Conservation (phyloP, 2,329 filamentous ascomycete genomes). For the Exophiala bonariae region DNA sequence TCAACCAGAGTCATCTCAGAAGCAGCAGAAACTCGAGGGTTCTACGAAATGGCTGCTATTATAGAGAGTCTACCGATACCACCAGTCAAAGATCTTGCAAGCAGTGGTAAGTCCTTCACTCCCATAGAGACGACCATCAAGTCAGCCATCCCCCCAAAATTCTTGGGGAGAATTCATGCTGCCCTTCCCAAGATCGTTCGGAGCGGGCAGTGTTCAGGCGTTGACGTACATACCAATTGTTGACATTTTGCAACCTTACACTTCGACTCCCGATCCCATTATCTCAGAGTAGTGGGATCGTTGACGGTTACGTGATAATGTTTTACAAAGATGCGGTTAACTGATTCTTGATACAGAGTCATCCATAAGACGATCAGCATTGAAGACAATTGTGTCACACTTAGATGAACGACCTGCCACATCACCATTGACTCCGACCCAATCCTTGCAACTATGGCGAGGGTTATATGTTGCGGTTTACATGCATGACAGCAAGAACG, state of each 20-base stretch:
- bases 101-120: constrained; percentile 29
- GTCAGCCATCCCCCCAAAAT: no score
- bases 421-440: constrained; percentile 18
- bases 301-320: no score
- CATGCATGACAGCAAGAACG: constrained; percentile 30
- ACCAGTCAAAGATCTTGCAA: constrained; percentile 28
- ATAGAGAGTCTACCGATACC: constrained; percentile 16
- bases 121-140: no score
- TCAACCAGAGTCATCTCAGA: no score
- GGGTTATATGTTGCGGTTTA: constrained; percentile 28
- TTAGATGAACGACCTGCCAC: constrained; percentile 16
- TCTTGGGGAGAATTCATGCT: no score
- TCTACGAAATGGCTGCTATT: constrained; percentile 14
- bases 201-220: no score
- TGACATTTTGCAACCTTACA: no score
- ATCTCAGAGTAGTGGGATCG: no score
- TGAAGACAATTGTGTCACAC: constrained; percentile 21
- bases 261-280: no score
- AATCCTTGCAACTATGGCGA: constrained; percentile 29
- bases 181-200: no score
- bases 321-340: background rate
- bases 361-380: constrained; percentile 18
- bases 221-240: no score
- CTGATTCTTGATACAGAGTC: constrained; percentile 14
- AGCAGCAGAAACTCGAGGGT: no score